Conservation (phyloP, 1,139 yeast genomes). For the Candida anutae region DNA sequence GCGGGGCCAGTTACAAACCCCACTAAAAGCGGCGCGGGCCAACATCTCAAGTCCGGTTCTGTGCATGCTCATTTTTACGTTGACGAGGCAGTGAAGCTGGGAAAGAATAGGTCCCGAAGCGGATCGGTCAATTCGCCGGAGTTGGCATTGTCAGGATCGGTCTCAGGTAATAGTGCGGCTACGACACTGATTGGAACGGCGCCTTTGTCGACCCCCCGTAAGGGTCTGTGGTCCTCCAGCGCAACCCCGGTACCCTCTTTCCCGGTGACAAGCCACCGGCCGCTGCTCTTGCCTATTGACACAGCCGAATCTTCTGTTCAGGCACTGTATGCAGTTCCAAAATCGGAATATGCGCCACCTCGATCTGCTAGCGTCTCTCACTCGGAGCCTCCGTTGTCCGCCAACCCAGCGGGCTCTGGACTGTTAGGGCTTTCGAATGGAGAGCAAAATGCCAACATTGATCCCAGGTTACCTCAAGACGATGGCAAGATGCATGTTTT, state of each 20-base stretch:
- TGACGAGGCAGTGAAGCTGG: constrained; percentile 59
- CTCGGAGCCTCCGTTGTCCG: background rate
- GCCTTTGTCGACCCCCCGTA: background rate
- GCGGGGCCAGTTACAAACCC: constrained; percentile 7
- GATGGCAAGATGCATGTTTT: constrained; percentile 86
- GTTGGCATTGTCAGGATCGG: background rate
- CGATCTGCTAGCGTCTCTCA: constrained; percentile 2
- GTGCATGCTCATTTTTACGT: constrained; percentile 80
- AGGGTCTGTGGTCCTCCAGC: background rate
- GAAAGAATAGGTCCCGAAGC: constrained; percentile 34
- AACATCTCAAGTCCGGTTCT: constrained; percentile 49
- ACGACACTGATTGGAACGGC: background rate
- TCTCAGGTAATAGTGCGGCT: background rate
- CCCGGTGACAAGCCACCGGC: too few species aligned
- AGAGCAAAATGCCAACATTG: constrained; percentile 51
- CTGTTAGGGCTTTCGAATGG: constrained; percentile 1
- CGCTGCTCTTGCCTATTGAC: too few species aligned
- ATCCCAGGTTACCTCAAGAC: constrained; percentile 79
- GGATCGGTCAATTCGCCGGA: constrained; percentile 16
- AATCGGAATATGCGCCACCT: constrained; percentile 1
- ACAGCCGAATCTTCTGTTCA: background rate
- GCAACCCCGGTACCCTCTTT: too few species aligned
- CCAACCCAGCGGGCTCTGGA: background rate
- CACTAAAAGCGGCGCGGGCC: constrained; percentile 11
- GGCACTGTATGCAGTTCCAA: background rate